Evolutionary conservation across 257 asterid genomes (phyloP), one percentile per base, ranked within the genome.

Genomic region (Paulownia fortunei): DNA sequence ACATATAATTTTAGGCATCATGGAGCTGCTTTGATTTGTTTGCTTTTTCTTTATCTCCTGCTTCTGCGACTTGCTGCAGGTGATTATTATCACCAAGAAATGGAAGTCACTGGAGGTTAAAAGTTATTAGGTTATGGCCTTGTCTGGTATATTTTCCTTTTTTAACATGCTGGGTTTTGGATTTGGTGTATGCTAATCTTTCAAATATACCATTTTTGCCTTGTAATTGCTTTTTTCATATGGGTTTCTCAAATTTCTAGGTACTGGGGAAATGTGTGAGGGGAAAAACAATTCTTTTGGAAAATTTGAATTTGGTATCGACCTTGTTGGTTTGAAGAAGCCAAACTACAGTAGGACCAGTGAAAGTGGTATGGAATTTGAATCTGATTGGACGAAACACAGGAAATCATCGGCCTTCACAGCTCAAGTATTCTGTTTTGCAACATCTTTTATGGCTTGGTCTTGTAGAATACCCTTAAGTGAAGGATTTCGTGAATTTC

Each of bases 71-170:
- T 75, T 61, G 19, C 41, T 78, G 73, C 77, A 78, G 69, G 73
- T 62, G 73, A 46, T 46, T 58, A 44, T 46, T 23, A 18, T 23
- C 46, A 24, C 18, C 8, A 73, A 19, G 73, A 80, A 83, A 91
- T 91, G 94, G 94, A 91, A 70, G 82, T 71, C 15, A 80, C 69
- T 1, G 91, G 92, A 75, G 94, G 94, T 65, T 89, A 82, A 84
- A 71, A 54, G 58, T 58, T 30, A n/a, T 60, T 74, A 59, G 73
- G 78, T 80, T 83, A 89, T 88, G 94, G 90, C 85, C 82, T 83
- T 85, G 84, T 72, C 85, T 68, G 94, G 94, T 86, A 83, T 15
- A 42, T 32, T 65, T 19, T 18, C 70, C 41, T 30, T 15, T n/a
- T 19, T 44, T 24, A 19, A 21, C 39, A 1, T 18, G 9, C 36